Conservation (phyloP, 306 rosid genomes). For the Gynostemma pentaphyllum region DNA sequence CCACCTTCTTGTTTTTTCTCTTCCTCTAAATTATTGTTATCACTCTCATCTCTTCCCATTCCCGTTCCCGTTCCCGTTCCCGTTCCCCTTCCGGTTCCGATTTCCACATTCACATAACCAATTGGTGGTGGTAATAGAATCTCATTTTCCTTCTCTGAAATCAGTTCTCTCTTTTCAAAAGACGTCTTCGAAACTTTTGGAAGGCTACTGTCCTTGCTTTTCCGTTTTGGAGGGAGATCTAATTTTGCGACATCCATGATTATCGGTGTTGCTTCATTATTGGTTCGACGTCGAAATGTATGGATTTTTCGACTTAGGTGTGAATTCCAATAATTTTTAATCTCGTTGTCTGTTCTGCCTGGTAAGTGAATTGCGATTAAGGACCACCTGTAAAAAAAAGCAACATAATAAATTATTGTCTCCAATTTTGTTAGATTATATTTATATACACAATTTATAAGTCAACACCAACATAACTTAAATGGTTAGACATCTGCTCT, state of each 20-base stretch:
- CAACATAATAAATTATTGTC: too few relatives aligned
- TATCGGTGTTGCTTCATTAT: background rate
- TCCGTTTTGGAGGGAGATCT: conserved; percentile 3
- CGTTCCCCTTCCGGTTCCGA: too few relatives aligned
- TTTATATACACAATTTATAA: too few relatives aligned
- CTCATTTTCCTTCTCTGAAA: background rate
- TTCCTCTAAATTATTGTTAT: too few relatives aligned
- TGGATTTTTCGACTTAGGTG: conserved; percentile 55
- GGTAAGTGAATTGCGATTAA: conserved; percentile 66
- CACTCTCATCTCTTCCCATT: too few relatives aligned
- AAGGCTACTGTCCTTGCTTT: too few relatives aligned
- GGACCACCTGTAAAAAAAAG: conserved; percentile 49
- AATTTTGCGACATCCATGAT: conserved; percentile 11
- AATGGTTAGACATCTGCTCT: too few relatives aligned
- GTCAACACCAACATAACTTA: too few relatives aligned
- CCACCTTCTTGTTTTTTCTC: too few relatives aligned
- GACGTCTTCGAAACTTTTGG: conserved; percentile 9
- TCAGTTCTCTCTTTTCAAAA: background rate
- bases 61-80: too few relatives aligned
- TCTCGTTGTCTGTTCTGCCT: conserved; percentile 92
- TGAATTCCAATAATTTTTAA: conserved; percentile 88
- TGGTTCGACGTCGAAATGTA: conserved; percentile 21
- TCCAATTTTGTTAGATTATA: too few relatives aligned
- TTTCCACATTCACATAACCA: too few relatives aligned
- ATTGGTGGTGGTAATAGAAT: conserved; percentile 15